phyloP scores from a whole-genome alignment of 106 monocot species.

The Hemerocallis citrina region DNA sequence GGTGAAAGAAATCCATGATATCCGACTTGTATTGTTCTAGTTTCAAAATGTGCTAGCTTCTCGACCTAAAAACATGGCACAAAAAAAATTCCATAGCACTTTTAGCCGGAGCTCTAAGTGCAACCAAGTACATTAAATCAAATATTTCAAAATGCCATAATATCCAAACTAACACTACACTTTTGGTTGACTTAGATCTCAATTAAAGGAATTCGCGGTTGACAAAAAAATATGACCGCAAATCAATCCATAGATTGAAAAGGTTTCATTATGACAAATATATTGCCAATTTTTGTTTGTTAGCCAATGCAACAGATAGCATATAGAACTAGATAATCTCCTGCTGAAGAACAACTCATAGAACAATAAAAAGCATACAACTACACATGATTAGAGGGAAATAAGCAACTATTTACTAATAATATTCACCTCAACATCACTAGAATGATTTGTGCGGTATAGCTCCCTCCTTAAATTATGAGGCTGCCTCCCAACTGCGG shows the following conservation, averaged over 20 bases:
- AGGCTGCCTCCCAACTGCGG: slow-evolving; percentile 71
- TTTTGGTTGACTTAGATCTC: not conserved
- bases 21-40: no score
- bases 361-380: not conserved
- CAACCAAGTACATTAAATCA: not conserved
- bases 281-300: not conserved
- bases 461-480: slow-evolving; percentile 92
- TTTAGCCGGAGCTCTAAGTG: no score
- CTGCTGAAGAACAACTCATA: not conserved
- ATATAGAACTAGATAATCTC: not conserved
- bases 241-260: not conserved
- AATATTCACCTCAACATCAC: slow-evolving; percentile 60
- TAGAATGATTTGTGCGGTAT: slow-evolving; percentile 69
- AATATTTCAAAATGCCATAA: slow-evolving; percentile 1
- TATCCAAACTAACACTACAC: not conserved
- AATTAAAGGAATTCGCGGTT: not conserved
- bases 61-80: no score
- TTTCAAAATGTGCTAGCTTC: no score
- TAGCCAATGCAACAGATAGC: not conserved
- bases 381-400: not conserved
- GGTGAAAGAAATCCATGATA: no score
- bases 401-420: not conserved
- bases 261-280: not conserved
- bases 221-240: not conserved
- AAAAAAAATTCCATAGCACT: no score